Conservation (phyloP, 2,329 filamentous ascomycete species). For the Microsporum audouinii region DNA sequence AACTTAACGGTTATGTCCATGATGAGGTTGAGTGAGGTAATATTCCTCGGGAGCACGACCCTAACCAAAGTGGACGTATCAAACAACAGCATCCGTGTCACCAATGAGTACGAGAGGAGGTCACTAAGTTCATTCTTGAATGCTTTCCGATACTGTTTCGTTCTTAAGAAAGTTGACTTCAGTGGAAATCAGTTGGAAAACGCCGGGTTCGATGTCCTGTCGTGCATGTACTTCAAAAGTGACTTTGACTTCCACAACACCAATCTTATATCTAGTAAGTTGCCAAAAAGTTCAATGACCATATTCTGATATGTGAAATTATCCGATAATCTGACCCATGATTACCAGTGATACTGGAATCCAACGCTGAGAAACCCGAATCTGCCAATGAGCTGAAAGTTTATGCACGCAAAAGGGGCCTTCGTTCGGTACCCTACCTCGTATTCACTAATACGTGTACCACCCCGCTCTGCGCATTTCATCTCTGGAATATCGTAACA, state of each 20-base stretch:
- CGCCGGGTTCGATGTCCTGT: conserved; percentile 36
- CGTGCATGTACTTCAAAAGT: conserved; percentile 32
- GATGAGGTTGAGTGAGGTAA: conserved; percentile 30
- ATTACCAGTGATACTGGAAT: background rate
- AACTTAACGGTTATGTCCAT: conserved; percentile 34
- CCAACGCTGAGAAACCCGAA: background rate
- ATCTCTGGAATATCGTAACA: conserved; percentile 23
- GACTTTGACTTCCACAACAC: conserved; percentile 24
- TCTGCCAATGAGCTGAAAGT: conserved; percentile 16
- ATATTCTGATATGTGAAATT: background rate
- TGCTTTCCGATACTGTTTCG: conserved; percentile 33
- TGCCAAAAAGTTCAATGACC: background rate
- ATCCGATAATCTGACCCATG: background rate
- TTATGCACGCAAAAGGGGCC: conserved; percentile 25
- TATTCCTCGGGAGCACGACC: conserved; percentile 33
- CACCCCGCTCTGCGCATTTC: conserved; percentile 19
- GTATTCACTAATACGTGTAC: conserved; percentile 20
- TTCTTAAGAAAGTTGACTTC: conserved; percentile 37
- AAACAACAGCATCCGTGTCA: conserved; percentile 35
- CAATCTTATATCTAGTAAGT: background rate
- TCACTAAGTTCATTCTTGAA: conserved; percentile 36
- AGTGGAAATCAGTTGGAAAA: conserved; percentile 34
- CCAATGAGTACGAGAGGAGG: conserved; percentile 24
- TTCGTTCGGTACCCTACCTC: conserved; percentile 28
- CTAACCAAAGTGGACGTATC: conserved; percentile 39